A percentile compares a stretch with the other conserved stretches of the same genome.
Conservation (phyloP, 1,284 basidiomycete genomes). For the Tilletia walkeri region DNA sequence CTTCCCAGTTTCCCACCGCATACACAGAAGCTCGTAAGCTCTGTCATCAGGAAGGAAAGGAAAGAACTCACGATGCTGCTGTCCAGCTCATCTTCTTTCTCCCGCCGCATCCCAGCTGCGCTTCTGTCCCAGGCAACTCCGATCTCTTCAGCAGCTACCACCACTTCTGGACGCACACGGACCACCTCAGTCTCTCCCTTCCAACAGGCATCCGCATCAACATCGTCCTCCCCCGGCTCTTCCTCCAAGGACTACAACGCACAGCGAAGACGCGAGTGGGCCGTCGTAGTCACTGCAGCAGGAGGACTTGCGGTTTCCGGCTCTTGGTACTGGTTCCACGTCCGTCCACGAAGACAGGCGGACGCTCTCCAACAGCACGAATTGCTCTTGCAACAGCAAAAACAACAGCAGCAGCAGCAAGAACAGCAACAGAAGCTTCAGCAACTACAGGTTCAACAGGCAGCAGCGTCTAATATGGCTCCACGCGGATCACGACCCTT, state of each 20-base stretch:
- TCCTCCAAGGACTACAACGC: slow-evolving; percentile 36
- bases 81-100: background rate
- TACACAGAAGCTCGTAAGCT: no score
- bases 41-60: background rate
- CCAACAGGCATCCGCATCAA: slow-evolving; percentile 25
- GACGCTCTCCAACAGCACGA: slow-evolving; percentile 13
- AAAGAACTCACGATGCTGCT: background rate
- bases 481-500: slow-evolving; percentile 28
- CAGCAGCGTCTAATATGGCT: background rate
- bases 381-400: background rate
- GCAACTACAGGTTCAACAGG: background rate
- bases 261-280: slow-evolving; percentile 49
- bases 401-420: slow-evolving; percentile 14
- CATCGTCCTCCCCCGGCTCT: slow-evolving; percentile 30
- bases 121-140: no score
- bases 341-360: slow-evolving; percentile 30
- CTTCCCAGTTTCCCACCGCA: no score
- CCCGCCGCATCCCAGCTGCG: background rate
- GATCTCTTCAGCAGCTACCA: no score
- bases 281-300: slow-evolving; percentile 50
- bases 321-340: slow-evolving; percentile 52
- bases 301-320: slow-evolving; percentile 49
- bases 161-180: no score
- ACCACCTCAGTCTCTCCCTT: background rate
- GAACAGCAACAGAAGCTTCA: background rate